phyloP scores from a whole-genome alignment of 257 asterid genomes.

The Solanum corneliomulleri region DNA sequence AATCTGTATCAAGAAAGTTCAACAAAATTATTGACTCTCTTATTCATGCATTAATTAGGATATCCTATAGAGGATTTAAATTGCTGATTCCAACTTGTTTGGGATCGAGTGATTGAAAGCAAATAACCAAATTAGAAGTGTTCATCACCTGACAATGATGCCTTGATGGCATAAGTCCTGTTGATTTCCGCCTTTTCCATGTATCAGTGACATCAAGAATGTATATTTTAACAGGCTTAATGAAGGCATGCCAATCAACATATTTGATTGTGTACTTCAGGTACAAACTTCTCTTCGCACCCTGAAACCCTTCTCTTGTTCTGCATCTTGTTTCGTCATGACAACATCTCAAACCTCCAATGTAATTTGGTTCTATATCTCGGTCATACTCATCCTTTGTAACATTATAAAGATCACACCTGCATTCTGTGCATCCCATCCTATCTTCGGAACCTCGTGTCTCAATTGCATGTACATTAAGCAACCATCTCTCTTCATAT shows the following conservation, averaged over 20 bases:
- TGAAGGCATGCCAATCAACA: conserved; percentile 42
- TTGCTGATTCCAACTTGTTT: neutral
- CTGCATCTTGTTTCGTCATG: conserved; percentile 50
- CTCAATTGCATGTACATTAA: conserved; percentile 79
- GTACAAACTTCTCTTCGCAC: conserved; percentile 35
- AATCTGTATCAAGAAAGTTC: conserved; percentile 28
- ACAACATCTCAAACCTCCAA: conserved; percentile 71
- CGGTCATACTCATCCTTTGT: conserved; percentile 30
- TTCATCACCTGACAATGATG: conserved; percentile 27
- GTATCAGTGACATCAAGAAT: conserved; percentile 54
- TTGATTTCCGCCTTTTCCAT: conserved; percentile 20
- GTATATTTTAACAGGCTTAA: conserved; percentile 54
- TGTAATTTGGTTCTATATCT: conserved; percentile 18
- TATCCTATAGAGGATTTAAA: neutral
- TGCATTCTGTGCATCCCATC: conserved; percentile 76
- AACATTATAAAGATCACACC: conserved; percentile 60
- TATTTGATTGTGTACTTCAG: conserved; percentile 54
- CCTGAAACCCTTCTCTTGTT: conserved; percentile 31
- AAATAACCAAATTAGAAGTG: neutral
- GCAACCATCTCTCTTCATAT: conserved; percentile 61
- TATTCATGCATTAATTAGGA: neutral
- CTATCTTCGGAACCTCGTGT: conserved; percentile 60
- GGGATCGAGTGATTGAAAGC: neutral
- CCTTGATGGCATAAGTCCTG: neutral
- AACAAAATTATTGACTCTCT: neutral